Base-by-base conservation (phyloP, 108 stramenopile genomes). In the Nitzschia putrida region DNA sequence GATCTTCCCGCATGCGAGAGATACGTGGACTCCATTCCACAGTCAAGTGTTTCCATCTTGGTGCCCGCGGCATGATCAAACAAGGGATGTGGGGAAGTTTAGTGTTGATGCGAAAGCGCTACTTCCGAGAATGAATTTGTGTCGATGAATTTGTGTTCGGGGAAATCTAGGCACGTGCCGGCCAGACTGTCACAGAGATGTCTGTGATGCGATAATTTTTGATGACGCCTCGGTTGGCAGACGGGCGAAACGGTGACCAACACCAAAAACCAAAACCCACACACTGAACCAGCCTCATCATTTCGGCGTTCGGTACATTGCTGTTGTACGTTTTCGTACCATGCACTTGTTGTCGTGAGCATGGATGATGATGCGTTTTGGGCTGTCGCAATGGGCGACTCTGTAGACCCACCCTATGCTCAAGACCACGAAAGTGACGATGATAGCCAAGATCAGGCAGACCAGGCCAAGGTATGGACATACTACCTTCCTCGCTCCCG, bases 1-100 rank as follows among this genome's bases (percentile, higher is more conserved):
- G 24, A 57, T 57, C 60, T 16, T 53, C 26, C 34, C 40, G 72
- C 0, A 66, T 41, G 22, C 21, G 21, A n/a, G 63, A 41, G 13
- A 57, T 12, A 21, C 64, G 66, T n/a, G 57, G 74, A 59, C 61
- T 71, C 79, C 79, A 80, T 80, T 80, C 79, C 3, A 80, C 71
- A 11, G 71, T 57, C 43, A 42, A 12, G 57, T 69, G 49, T 2
- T n/a, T 29, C 64, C 64, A 64, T 45, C 29, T 34, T 34, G 29
- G 29, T 34, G 29, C 29, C 4, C 29, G 24, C 2, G 49, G 24
- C 39, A 70, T n/a, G 21, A 68, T 57, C 41, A 41, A 45, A 10
- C 37, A 39, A 13, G 16, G 13, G 2, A 21, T 12, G 37, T 21
- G 68, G 20, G 60, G 11, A 38, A 61, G 38, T 12, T 39, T 34